Evolutionary conservation across 805 yeast genomes (phyloP), one percentile per base, ranked within the genome.

Genomic region (Zygosaccharomyces rouxii): DNA sequence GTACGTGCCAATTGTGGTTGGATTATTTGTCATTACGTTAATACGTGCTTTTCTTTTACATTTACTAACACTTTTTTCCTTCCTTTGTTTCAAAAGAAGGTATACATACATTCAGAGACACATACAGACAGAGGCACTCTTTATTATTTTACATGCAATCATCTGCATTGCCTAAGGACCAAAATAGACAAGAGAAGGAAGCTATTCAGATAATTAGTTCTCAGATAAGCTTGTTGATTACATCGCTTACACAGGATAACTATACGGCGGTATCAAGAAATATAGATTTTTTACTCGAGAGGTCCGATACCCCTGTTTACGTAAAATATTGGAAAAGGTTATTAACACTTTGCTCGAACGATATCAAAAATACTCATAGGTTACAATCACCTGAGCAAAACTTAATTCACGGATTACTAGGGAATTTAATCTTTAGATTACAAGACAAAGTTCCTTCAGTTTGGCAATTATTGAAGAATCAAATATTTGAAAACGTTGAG

Each of bases 161-260:
- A 38, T 28, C 47, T 31, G 44, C 41, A 47, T 21, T 39, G 22
- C 41, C 49, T 10, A 35, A 29, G 19, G 31, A 47, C 35, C 44
- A 44, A 19, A 35, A 48, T n/a, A 47, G 40, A 42, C 53, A 59
- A 50, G 59, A 55, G 37, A 54, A 55, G 38, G 59, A 59, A 51
- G 60, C 63, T 31, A 57, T 53, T 29, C 63, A 60, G 31, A 62
- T 60, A 31, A 46, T 55, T 22, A 50, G 56, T 38, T 51, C 66
- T 19, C 68, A 64, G 33, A 56, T 63, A 31, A 63, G 63, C 43
- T 51, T 62, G 48, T 53, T 63, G 44, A 51, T 64, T 39, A 56
- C 62, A 26, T 46, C 59, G 35, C 48, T 61, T n/a, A 49, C 55
- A 41, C 47, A 52, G 31, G 48, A 44, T 29, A 62, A 57, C 44